phyloP scores from a whole-genome alignment of 1,284 basidiomycete species.

The Ustilago trichophora region DNA sequence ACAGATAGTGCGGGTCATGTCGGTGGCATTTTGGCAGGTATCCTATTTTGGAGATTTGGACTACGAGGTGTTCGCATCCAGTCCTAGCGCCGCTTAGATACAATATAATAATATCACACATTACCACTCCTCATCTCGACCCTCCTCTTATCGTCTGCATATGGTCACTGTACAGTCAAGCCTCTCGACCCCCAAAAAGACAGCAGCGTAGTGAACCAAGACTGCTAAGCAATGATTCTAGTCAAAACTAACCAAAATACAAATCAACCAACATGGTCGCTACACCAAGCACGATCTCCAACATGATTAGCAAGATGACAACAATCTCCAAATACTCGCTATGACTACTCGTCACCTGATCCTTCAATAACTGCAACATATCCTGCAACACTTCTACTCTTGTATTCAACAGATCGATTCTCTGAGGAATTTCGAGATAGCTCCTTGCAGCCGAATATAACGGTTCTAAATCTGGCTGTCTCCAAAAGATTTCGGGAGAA shows the following conservation, averaged over 20 bases:
- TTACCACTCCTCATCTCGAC: too few relatives aligned
- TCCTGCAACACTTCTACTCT: slow-evolving; percentile 94
- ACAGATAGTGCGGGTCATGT: slow-evolving; percentile 82
- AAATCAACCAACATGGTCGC: slow-evolving; percentile 65
- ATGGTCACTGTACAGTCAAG: too few relatives aligned
- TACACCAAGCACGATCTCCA: slow-evolving; percentile 74
- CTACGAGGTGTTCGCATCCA: slow-evolving; percentile 18
- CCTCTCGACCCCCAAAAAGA: too few relatives aligned
- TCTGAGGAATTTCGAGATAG: slow-evolving; percentile 93
- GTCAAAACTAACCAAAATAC: slow-evolving; percentile 52
- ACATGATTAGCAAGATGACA: slow-evolving; percentile 88
- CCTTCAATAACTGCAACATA: slow-evolving; percentile 94
- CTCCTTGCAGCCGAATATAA: slow-evolving; percentile 85
- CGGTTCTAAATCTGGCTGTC: slow-evolving; percentile 83
- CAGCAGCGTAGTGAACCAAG: too few relatives aligned
- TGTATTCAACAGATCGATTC: slow-evolving; percentile 90
- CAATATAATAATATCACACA: too few relatives aligned
- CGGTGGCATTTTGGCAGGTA: slow-evolving; percentile 78
- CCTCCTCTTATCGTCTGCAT: too few relatives aligned
- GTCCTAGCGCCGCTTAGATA: too few relatives aligned
- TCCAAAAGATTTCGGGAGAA: slow-evolving; percentile 93
- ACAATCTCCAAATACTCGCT: slow-evolving; percentile 94
- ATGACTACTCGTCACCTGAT: slow-evolving; percentile 89
- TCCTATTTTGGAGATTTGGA: slow-evolving; percentile 62
- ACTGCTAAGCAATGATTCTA: background rate